A percentile compares a stretch with the other conserved stretches of the same genome.
These are phyloP conservation scores for Hygrocybe punicea DNA, from an alignment of 768 basidiomycete genomes.

Conservation along the genomic window DNA sequence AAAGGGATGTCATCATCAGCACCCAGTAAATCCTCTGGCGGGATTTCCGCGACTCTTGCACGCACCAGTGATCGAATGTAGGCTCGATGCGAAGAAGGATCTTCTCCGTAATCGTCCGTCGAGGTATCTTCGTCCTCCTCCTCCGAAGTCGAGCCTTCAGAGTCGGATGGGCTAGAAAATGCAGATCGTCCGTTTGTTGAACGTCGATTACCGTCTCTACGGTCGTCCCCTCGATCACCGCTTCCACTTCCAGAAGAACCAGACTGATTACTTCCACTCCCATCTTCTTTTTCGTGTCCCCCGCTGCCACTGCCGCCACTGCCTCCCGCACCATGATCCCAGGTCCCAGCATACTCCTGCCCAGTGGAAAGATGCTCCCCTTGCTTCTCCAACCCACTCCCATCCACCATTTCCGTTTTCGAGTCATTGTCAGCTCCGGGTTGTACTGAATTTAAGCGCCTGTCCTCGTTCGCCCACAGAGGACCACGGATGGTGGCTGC, in stretches of 20 bases:
- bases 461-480: constrained; percentile 10
- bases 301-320: constrained; percentile 15
- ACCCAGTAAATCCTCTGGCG: neutral
- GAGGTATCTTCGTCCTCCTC: constrained; percentile 39
- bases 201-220: constrained; percentile 41
- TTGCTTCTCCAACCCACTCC: constrained; percentile 24
- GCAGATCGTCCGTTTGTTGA: constrained; percentile 30
- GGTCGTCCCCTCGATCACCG: constrained; percentile 24
- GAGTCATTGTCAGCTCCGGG: constrained; percentile 6
- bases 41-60: too few species aligned
- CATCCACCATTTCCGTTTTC: constrained; percentile 23
- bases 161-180: constrained; percentile 34
- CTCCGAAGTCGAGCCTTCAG: constrained; percentile 38
- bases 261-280: constrained; percentile 10
- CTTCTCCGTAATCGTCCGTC: constrained; percentile 42
- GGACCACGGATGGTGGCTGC: constrained; percentile 42
- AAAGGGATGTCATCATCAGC: constrained; percentile 82
- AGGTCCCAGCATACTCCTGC: constrained; percentile 6
- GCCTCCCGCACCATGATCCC: constrained; percentile 9
- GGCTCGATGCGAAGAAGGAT: constrained; percentile 11
- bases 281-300: constrained; percentile 20
- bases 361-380: constrained; percentile 4
- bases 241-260: constrained; percentile 14
- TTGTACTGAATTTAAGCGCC: constrained; percentile 10
- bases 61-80: constrained; percentile 1